A percentile compares a stretch with the other conserved stretches of the same genome.
phyloP scores from a whole-genome alignment of 2,329 filamentous ascomycete genomes.

The Fusarium papillatum region DNA sequence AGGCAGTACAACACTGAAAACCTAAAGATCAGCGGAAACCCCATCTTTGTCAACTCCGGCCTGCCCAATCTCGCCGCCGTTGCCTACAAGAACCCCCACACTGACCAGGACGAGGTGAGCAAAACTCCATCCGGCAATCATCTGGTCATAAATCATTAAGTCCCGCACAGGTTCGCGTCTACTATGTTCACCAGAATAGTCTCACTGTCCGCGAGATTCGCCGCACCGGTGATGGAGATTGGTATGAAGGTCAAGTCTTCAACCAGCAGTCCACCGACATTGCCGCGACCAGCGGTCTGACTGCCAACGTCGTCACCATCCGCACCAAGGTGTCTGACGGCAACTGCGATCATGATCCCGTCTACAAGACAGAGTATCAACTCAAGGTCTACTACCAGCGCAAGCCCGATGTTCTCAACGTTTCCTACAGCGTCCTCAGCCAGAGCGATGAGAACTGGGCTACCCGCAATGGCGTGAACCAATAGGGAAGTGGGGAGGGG shows the following conservation, averaged over 20 bases:
- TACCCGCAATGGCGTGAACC: not conserved
- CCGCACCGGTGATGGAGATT: not conserved
- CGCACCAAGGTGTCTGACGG: no score
- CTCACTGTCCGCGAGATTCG: not conserved
- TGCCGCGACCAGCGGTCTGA: not conserved
- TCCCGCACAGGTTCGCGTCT: not conserved
- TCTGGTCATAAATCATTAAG: not conserved
- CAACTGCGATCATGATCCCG: no score
- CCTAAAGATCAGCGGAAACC: not conserved
- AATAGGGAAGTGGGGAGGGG: not conserved
- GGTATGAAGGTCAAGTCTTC: not conserved
- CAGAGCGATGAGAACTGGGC: not conserved
- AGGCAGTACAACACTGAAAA: not conserved
- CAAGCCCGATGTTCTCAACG: not conserved
- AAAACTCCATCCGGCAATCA: not conserved
- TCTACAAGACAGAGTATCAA: not conserved
- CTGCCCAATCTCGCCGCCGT: not conserved
- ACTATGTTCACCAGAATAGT: not conserved
- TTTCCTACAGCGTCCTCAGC: not conserved
- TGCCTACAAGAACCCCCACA: not conserved
- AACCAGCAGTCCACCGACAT: not conserved
- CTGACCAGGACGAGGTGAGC: not conserved
- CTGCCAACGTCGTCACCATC: not conserved
- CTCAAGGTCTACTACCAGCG: slow-evolving; percentile 9
- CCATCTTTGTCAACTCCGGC: not conserved